Evolutionary conservation across 2,329 filamentous ascomycete genomes (phyloP), one percentile per base, ranked within the genome.

Genomic region (Geosmithia putterillii): DNA sequence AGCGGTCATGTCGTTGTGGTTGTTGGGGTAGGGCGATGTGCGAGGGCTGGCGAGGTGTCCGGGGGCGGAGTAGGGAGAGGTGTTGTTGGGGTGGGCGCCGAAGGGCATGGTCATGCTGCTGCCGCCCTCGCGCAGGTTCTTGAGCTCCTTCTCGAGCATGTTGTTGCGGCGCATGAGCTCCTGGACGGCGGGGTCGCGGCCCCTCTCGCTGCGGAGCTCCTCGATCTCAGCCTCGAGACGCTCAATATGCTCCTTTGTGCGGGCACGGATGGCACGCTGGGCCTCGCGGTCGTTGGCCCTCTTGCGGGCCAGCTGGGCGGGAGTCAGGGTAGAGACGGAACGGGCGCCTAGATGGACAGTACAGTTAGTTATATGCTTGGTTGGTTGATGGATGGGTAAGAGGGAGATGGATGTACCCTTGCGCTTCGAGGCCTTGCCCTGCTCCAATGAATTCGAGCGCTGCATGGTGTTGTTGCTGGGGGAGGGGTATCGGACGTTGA

Each of bases 241-340:
- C 57, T 92, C 86, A 54, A 94, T 94, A 59, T 87, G 84, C 55
- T 83, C 78, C 66, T 88, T 90, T 35, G 88, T 94, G 52, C 88
- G 76, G 60, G 88, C 85, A 41, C 88, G 74, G 49, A 94, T 94
- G 37, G 85, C 86, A 41, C 88, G 76, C 64, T 95, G 88, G 37
- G 88, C 88, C 62, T 94, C 86, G 48, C 88, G 78, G 60, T 95
- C 88, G 66, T 95, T 95, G 55, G 86, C 86, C 50, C 89, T 75
- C 69, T 95, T 95, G 61, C 88, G 84, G 23, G 83, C 86, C 46
- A 95, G 75, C 63, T 95, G 89, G 48, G 89, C 84, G 6, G 87
- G 84, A 10, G 86, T 94, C 57, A 95, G 72, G 55, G 85, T 90
- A 49, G 87, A 86, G 44, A 94, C 88, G 49, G 85, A 88, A 51